A percentile compares a stretch with the other conserved stretches of the same genome.
Evolutionary conservation across 1,284 basidiomycete species (phyloP).

Genomic region (Sporisorium reilianum): DNA sequence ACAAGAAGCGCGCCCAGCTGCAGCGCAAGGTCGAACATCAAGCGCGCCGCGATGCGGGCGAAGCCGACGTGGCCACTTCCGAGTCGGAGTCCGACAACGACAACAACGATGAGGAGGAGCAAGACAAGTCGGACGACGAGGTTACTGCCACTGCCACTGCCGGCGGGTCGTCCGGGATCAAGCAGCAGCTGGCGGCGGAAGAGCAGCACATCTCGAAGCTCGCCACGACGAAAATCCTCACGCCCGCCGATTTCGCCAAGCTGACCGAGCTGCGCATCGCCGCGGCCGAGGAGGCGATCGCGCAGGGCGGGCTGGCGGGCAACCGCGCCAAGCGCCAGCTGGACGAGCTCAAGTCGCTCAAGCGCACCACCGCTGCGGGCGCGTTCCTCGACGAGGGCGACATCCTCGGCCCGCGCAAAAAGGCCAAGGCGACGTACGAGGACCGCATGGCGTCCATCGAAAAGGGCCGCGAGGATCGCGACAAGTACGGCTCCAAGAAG

Average conservation of each 20-base stretch:
- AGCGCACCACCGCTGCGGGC: conserved; percentile 73
- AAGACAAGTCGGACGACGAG: conserved; percentile 39
- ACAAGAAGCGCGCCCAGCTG: conserved; percentile 52
- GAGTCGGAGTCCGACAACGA: conserved; percentile 54
- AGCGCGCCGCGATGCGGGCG: conserved; percentile 64
- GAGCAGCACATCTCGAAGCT: conserved; percentile 61
- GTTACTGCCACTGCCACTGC: conserved; percentile 29
- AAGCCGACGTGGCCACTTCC: conserved; percentile 61
- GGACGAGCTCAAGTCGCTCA: conserved; percentile 76
- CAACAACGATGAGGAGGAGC: conserved; percentile 72
- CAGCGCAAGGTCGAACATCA: conserved; percentile 60
- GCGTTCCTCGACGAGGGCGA: conserved; percentile 60
- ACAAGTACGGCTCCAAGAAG: conserved; percentile 81
- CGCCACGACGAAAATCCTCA: conserved; percentile 91
- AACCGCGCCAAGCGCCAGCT: conserved; percentile 58
- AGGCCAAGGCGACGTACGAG: conserved; percentile 91
- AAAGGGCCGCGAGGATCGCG: conserved; percentile 92
- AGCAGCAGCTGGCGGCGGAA: conserved; percentile 26
- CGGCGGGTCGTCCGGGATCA: conserved; percentile 7
- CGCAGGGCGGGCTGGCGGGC: conserved; percentile 55
- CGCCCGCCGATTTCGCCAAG: conserved; percentile 94
- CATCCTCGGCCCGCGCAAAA: conserved; percentile 94
- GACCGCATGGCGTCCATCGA: conserved; percentile 92
- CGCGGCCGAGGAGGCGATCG: conserved; percentile 78
- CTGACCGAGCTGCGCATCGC: conserved; percentile 86